Conservation (phyloP, 2,329 filamentous ascomycete species). For the Aspergillus terreus region DNA sequence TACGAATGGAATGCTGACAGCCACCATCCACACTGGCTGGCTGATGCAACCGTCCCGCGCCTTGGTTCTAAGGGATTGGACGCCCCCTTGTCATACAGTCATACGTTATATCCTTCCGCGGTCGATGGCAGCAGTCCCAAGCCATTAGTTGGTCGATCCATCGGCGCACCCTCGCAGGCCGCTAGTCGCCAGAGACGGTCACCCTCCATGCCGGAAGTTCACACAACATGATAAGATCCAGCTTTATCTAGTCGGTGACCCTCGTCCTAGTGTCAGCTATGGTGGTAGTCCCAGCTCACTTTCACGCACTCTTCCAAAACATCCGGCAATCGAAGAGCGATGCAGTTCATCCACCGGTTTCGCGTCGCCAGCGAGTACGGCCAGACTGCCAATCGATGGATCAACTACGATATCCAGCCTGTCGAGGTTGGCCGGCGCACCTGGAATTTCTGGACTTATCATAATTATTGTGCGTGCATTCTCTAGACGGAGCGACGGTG, state of each 20-base stretch:
- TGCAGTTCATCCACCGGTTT: background rate
- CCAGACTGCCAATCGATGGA: constrained; percentile 24
- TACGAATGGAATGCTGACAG: no score
- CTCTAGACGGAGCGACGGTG: background rate
- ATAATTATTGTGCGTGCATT: constrained; percentile 41
- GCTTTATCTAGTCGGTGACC: background rate
- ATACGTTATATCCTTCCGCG: no score
- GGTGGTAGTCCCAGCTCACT: no score
- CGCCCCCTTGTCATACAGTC: no score
- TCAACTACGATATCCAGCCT: constrained; percentile 51
- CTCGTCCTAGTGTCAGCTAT: background rate
- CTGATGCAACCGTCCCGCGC: no score
- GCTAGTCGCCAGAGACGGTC: background rate
- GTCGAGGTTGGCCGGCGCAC: constrained; percentile 42
- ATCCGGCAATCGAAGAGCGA: background rate
- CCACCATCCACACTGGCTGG: no score
- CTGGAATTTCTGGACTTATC: constrained; percentile 43
- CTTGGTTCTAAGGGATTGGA: no score
- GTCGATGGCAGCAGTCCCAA: no score
- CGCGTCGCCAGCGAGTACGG: background rate
- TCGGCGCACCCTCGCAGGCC: no score
- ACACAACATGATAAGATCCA: background rate
- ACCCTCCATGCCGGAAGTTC: background rate
- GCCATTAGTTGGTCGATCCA: no score
- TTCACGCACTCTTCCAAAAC: no score